Percentiles rank a stretch among this genome's conserved stretches.
Evolutionary conservation across 305 asterid genomes (phyloP).

Genomic region (Fraxinus dipetala): DNA sequence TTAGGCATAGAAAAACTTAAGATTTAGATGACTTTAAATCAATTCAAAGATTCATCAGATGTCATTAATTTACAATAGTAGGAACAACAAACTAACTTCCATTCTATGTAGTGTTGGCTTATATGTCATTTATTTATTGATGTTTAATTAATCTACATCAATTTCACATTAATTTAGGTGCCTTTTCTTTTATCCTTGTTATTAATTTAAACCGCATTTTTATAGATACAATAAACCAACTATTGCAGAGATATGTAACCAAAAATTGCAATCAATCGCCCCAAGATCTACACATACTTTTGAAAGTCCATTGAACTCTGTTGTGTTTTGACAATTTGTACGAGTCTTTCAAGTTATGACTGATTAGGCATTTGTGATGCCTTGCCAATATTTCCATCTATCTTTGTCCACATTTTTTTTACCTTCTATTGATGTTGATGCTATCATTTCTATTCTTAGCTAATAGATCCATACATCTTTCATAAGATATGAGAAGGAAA

Average conservation of each 20-base stretch:
- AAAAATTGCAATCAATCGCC: neutral
- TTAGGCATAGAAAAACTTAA: too few relatives aligned
- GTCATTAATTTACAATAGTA: neutral
- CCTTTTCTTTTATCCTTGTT: too few relatives aligned
- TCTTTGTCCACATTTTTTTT: neutral
- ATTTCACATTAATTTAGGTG: too few relatives aligned
- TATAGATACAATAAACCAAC: too few relatives aligned
- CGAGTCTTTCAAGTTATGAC: neutral
- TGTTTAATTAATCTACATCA: too few relatives aligned
- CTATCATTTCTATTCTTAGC: neutral
- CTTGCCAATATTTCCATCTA: neutral
- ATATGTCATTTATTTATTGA: too few relatives aligned
- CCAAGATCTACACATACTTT: too few relatives aligned
- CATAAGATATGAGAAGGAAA: constrained; percentile 73
- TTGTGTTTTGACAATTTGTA: neutral
- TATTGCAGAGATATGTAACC: too few relatives aligned
- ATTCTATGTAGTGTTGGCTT: neutral
- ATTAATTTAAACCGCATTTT: too few relatives aligned
- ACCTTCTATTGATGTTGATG: neutral
- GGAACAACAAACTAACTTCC: neutral
- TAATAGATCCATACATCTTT: neutral
- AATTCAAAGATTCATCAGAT: neutral
- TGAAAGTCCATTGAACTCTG: neutral
- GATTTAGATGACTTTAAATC: neutral
- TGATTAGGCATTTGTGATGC: neutral